Evolutionary conservation across 768 basidiomycete genomes (phyloP), one percentile per base, ranked within the genome.

Genomic region (Xerocomellus chrysenteron): DNA sequence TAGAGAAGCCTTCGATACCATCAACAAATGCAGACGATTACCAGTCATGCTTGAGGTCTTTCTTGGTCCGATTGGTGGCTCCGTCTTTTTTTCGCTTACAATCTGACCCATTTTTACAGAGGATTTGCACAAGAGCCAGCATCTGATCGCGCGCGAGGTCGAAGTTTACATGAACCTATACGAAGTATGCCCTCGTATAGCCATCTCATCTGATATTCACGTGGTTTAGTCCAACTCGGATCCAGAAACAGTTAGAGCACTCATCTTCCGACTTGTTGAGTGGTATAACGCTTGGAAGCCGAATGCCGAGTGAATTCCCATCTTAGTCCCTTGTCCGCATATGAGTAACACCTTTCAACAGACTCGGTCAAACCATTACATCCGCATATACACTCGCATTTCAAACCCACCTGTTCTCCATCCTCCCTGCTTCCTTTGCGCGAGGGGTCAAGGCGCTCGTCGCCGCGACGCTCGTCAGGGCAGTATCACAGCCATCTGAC

Each of bases 211-310:
- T 24, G 16, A 36, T 30, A 11, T 40, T 68, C 42, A 54, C 40
- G 9, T 11, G 40, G 37, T 30, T 37, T 59, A 88, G 85, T 67
- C 69, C 40, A 75, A 76, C 26, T 67, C 73, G 19, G 78, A 84
- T 54, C 73, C 82, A 2, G 72, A 77, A 28, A 66, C 80, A 24
- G 76, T 92, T 9, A 74, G 75, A 13, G 70, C 74, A 26, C 78
- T 92, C 21, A 74, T 92, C 1, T 76, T 78, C 50, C 78, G 85
- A 36, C 70, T 92, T 5, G 72, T 84, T 17, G 80, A 85, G 24
- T 92, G 91, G 91, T 88, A 85, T 65, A 78, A 78, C 50, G 80
- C 82, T n/a, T 93, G 91, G 91, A 77, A 78, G 21, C 88, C 88
- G 1, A 79, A 80, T 14, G 63, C 72, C 44, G 87, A 88, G 88